Base-by-base conservation (phyloP, 495 filamentous ascomycete genomes). In the Lophiotrema nucula region DNA sequence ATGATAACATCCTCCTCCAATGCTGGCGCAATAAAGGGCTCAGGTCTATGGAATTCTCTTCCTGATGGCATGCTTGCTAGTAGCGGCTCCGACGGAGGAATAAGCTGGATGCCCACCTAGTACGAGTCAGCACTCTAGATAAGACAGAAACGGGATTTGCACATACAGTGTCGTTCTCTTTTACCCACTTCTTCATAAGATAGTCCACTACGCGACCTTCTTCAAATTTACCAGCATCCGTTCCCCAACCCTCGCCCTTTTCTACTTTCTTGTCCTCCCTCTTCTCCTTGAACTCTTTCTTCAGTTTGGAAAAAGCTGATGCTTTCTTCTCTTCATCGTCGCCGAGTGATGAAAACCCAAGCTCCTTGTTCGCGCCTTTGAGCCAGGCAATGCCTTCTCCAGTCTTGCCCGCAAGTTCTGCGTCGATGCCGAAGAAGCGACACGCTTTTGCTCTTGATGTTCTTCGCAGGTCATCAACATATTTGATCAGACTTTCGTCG, bases 141-240 rank as follows among this genome's bases (percentile, higher is more conserved):
- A 45, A 37, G 4, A 8, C 4, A 52, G 11, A 0, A 44, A 39
- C 10, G 42, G 41, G 60, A 33, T 10, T n/a, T 64, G 44, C 35
- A 79, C 86, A 74, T 69, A 96, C 89, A 13, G 88, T 95, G 73
- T 96, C 90, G 70, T 98, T 98, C 74, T 88, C 83, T 73, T 90
- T 90, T 26, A 79, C 80, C 93, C 93, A 98, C 69, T 95, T 96
- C 44, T 76, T 77, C 68, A 95, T 86, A 50, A 98, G 70, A 84
- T 88, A 89, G 60, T 92, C 85, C 57, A 95, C 77, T 1, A 96
- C 88, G 44, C 88, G 76, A n/a, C 79, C 81, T 72, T 98, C 93
- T 67, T 97, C 93, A 18, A 87, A 69, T 58, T 79, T 82, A 0
- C 93, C 93, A 0, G 87, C 93, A 73, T 95, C 90, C 44, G 85